These are phyloP conservation scores for Fermentozyma sake DNA, from an alignment of 1,139 yeast species.

Conservation along the genomic window DNA sequence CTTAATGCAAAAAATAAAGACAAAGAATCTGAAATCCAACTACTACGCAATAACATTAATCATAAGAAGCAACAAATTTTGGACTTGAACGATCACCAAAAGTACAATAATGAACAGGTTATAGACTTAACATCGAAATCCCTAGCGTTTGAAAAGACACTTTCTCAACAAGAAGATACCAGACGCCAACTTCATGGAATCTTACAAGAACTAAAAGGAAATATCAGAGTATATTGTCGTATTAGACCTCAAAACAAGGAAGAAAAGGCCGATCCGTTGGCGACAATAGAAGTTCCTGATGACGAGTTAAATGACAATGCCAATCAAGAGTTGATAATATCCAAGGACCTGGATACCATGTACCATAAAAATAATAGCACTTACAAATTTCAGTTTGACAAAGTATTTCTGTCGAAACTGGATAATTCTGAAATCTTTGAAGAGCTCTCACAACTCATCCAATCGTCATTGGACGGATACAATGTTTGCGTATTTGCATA, in stretches of 20 bases:
- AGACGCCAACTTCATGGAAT: constrained; percentile 71
- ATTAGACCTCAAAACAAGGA: constrained; percentile 53
- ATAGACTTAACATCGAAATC: constrained; percentile 9
- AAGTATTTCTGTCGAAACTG: constrained; percentile 56
- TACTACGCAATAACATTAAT: constrained; percentile 10
- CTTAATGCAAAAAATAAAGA: constrained; percentile 11
- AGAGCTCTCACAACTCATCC: constrained; percentile 83
- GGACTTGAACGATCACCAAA: constrained; percentile 3
- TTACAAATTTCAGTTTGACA: constrained; percentile 67
- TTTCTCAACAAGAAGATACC: constrained; percentile 19
- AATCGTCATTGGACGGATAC: constrained; percentile 84
- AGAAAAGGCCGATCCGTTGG: constrained; percentile 23
- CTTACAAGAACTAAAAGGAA: constrained; percentile 86
- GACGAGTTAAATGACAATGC: constrained; percentile 46
- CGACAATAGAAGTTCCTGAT: constrained; percentile 45
- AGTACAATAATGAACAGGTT: constrained; percentile 5
- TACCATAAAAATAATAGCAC: too few species aligned
- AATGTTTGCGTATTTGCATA: constrained; percentile 95
- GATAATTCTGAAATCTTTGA: constrained; percentile 66
- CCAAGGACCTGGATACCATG: constrained; percentile 17
- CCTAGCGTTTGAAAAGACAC: constrained; percentile 18
- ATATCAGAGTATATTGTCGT: constrained; percentile 86
- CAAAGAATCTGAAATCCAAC: constrained; percentile 19
- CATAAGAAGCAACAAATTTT: constrained; percentile 9
- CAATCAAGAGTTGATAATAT: constrained; percentile 41